A percentile compares a stretch with the other conserved stretches of the same genome.
Conservation (phyloP, 2,329 filamentous ascomycete genomes). For the Fusarium sp. region DNA sequence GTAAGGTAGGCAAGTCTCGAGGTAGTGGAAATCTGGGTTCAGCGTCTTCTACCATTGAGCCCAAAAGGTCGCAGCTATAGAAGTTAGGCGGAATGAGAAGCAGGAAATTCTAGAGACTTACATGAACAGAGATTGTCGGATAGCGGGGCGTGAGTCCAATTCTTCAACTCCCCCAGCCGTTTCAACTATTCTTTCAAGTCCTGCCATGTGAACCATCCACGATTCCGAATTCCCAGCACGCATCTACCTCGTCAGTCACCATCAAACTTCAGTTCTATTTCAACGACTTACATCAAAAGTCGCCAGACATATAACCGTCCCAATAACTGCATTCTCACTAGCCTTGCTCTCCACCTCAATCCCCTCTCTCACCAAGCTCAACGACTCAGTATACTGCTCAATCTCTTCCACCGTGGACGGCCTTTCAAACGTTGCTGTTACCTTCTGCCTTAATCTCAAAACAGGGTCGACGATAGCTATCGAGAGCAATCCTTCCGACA, state of each 20-base stretch:
- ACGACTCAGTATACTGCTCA: conserved; percentile 29
- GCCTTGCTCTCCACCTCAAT: background rate
- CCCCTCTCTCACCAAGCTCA: conserved; percentile 17
- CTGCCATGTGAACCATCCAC: conserved; percentile 33
- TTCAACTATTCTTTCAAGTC: conserved; percentile 16
- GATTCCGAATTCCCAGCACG: conserved; percentile 12
- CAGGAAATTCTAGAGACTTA: background rate
- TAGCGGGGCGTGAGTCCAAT: conserved; percentile 6
- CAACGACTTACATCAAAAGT: conserved; percentile 26
- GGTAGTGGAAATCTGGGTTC: conserved; percentile 20
- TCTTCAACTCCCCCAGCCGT: conserved; percentile 16
- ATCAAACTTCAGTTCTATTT: accelerated
- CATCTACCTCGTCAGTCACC: conserved; percentile 13
- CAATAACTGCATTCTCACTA: conserved; percentile 15
- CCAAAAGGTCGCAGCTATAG: conserved; percentile 24
- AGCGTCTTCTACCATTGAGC: conserved; percentile 20
- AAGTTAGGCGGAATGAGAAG: background rate
- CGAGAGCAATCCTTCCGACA: conserved; percentile 24
- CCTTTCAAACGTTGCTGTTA: background rate
- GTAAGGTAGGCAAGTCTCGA: background rate
- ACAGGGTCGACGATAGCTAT: conserved; percentile 24
- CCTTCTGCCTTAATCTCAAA: background rate
- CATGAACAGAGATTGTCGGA: conserved; percentile 32
- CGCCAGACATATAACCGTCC: conserved; percentile 31
- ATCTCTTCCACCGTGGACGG: conserved; percentile 5